Evolutionary conservation across 169 alveolate species (phyloP).

Genomic region (Theileria sp.): DNA sequence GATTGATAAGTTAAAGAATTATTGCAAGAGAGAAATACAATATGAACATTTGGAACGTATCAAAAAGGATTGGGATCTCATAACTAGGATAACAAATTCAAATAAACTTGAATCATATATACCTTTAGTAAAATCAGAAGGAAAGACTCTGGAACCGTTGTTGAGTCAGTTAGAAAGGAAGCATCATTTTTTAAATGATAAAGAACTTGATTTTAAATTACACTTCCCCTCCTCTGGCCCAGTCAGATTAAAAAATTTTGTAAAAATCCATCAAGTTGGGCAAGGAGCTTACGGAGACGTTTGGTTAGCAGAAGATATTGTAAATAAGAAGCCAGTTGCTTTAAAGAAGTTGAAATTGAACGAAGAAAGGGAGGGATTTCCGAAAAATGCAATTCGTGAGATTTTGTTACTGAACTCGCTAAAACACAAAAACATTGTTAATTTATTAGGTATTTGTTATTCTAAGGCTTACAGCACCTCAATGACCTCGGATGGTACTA

Average conservation of each 20-base stretch:
- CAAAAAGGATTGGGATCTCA: constrained; percentile 3
- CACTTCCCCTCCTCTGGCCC: constrained; percentile 23
- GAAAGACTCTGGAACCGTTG: neutral
- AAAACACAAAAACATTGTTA: constrained; percentile 80
- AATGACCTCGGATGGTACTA: neutral
- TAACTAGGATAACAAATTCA: neutral
- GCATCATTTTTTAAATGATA: neutral
- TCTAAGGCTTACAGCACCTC: constrained; percentile 54
- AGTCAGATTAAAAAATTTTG: constrained; percentile 69
- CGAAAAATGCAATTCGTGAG: constrained; percentile 85
- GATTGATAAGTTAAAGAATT: neutral
- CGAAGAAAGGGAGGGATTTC: constrained; percentile 86
- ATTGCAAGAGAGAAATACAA: neutral
- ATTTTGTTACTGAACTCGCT: constrained; percentile 77
- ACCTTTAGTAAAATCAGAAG: neutral
- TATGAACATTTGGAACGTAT: neutral
- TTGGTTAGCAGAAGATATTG: constrained; percentile 86
- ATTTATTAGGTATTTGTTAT: constrained; percentile 77
- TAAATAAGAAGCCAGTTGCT: constrained; percentile 78
- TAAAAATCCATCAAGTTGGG: constrained; percentile 84
- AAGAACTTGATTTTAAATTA: neutral
- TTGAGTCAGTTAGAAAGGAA: neutral
- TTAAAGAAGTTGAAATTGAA: constrained; percentile 80
- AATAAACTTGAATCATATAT: neutral
- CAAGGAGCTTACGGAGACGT: constrained; percentile 91